Evolutionary conservation across 768 basidiomycete species (phyloP), one percentile per base, ranked within the genome.

Genomic region (Hypholoma fasciculare): DNA sequence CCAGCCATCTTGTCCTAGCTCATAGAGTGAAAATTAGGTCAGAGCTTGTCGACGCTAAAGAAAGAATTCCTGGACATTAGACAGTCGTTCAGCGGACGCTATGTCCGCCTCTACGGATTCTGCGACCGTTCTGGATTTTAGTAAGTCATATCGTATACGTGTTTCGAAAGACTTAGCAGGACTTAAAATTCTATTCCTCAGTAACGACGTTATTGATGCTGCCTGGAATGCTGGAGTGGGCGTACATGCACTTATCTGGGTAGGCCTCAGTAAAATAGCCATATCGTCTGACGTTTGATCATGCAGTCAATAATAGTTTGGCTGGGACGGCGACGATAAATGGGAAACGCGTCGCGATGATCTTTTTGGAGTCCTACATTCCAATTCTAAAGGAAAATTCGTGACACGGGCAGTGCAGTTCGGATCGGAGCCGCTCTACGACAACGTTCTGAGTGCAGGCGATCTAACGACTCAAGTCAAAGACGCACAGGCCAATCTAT

Each of bases 181-280:
- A 17, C 48, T 56, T 12, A 9, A 51, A 48, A 49, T 34, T 58
- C 19, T 40, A 56, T 26, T 20, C 54, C 7, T 8, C 34, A 79
- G 74, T 57, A 79, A 90, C 64, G 78, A 88, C 59, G 69, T 89
- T 42, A 76, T 90, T 19, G 78, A 85, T 40, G 88, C 89, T 20
- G 88, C 88, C 7, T 90, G 87, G 87, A 69, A 74, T 23, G 83
- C 82, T 36, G 76, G 81, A n/a, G 69, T 90, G 26, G 88, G 89
- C 46, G 85, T 91, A 5, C 88, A 90, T 60, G 86, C 87, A 14
- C 72, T 90, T 17, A 83, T 91, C 59, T 90, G 88, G 88, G 88
- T 88, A 65, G 63, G 79, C 52, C 14, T 17, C 47, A 34, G 30
- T 9, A 34, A 34, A 34, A 34, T 23, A 34, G 17, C 36, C n/a